Conservation (phyloP, 345 rosid genomes). For the Orychophragmus violaceus region DNA sequence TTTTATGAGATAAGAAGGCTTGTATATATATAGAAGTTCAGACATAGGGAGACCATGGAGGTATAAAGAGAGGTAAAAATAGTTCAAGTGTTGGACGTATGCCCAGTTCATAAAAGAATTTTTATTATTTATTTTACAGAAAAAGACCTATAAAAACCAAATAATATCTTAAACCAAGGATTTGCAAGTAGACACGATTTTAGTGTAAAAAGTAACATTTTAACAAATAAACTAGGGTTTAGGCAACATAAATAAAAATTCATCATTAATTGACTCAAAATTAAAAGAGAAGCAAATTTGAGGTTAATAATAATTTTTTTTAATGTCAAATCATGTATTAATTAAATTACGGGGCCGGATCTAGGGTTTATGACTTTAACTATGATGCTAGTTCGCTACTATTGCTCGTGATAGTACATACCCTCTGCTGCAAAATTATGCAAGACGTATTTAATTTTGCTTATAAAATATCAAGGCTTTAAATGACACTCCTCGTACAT, state of each 20-base stretch:
- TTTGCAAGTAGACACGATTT: neutral
- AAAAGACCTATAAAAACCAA: neutral
- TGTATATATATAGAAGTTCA: constrained; percentile 20
- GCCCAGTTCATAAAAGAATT: neutral
- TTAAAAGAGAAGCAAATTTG: neutral
- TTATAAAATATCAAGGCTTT: constrained; percentile 7
- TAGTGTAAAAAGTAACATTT: neutral
- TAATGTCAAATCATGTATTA: constrained; percentile 13
- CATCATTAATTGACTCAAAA: neutral
- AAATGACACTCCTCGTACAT: constrained; percentile 27
- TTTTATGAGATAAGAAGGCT: constrained; percentile 6
- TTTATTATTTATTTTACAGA: neutral
- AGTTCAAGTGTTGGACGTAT: neutral
- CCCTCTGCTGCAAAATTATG: constrained; percentile 25
- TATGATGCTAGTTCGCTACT: constrained; percentile 17
- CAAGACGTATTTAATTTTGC: constrained; percentile 21
- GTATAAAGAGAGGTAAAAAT: neutral
- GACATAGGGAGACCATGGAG: neutral
- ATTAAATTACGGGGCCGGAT: constrained; percentile 10
- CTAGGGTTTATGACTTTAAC: constrained; percentile 28
- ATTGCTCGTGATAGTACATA: constrained; percentile 20
- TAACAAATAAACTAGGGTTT: neutral
- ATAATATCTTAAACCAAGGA: neutral
- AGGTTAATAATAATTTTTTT: neutral
- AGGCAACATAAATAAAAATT: neutral